Evolutionary conservation across 768 basidiomycete genomes (phyloP).

Genomic region (Mycena alexandri): DNA sequence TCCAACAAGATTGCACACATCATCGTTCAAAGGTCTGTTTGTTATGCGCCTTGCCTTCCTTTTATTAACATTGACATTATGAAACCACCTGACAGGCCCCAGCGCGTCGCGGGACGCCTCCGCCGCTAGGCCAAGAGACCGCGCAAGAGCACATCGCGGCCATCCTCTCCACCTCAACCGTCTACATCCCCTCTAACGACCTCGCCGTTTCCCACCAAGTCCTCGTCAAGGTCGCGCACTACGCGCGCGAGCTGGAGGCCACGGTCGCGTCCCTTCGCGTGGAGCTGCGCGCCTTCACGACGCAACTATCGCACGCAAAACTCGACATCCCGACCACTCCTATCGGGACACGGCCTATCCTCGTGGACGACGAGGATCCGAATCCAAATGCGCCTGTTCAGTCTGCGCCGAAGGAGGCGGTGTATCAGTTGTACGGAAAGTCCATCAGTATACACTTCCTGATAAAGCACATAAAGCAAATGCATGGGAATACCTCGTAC

Average conservation of each 20-base stretch:
- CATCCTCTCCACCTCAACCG: slow-evolving; percentile 15
- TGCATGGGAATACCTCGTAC: background rate
- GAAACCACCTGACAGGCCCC: background rate
- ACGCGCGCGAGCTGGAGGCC: slow-evolving; percentile 15
- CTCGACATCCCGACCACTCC: background rate
- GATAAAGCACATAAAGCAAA: background rate
- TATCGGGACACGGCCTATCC: background rate
- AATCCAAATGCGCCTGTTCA: background rate
- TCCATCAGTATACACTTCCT: slow-evolving; percentile 20
- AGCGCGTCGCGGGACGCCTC: background rate
- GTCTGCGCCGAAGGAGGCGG: background rate
- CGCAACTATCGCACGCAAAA: no score
- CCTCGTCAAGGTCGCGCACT: slow-evolving; percentile 2
- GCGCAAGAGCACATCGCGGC: slow-evolving; percentile 7
- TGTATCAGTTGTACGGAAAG: slow-evolving; percentile 5
- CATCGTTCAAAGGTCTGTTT: slow-evolving; percentile 63
- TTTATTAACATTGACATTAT: background rate
- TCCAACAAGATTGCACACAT: slow-evolving; percentile 66
- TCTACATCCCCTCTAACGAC: slow-evolving; percentile 15
- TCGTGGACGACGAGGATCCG: background rate
- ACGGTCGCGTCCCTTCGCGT: background rate
- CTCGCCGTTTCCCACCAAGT: background rate
- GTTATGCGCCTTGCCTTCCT: background rate
- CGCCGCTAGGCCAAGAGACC: background rate
- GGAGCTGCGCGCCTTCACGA: no score